Evolutionary conservation across 306 rosid genomes (phyloP), one percentile per base, ranked within the genome.

Genomic region (Dryas octopetala): DNA sequence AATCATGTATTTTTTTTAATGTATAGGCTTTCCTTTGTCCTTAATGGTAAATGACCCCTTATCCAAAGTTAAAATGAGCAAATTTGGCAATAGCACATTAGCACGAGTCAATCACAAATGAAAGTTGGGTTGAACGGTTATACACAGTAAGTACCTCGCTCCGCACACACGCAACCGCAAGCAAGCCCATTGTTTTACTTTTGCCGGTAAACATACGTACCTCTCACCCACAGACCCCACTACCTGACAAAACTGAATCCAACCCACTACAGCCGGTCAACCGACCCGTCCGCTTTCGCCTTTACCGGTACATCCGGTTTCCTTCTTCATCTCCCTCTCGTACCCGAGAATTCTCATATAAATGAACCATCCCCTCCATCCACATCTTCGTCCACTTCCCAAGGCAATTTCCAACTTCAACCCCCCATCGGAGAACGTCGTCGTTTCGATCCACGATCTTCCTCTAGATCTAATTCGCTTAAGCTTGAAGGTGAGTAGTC

Each of bases 261-360:
- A 63, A 90, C 92, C 88, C 9, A 70, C 75, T 72, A 83, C 67
- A 80, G 50, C 91, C 91, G 87, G 96, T 86, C 71, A 38, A 2
- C 53, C 11, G 49, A n/a, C 55, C 9, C 3, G 2, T 49, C 53
- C 19, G 0, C 7, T 45, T 54, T 47, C 72, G 41, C 32, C 53
- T 43, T 49, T 17, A 73, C 88, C 83, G 89, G 64, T 52, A 74
- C 67, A 65, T 73, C 81, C 90, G 82, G 93, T 88, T 67, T 69
- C 82, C 64, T 46, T 61, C 84, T 60, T 59, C 47, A 7, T 9
- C 60, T 65, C 70, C 71, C 71, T 9, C 71, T 48, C 41, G 66
- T 48, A 5, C 82, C 68, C 74, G 60, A 73, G 65, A 77, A 69
- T 55, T 53, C 57, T 47, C 66, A 2, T 68, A 81, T 71, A 72